Evolutionary conservation across 2,329 filamentous ascomycete species (phyloP).

Genomic region (Botrytis hyacinthi): DNA sequence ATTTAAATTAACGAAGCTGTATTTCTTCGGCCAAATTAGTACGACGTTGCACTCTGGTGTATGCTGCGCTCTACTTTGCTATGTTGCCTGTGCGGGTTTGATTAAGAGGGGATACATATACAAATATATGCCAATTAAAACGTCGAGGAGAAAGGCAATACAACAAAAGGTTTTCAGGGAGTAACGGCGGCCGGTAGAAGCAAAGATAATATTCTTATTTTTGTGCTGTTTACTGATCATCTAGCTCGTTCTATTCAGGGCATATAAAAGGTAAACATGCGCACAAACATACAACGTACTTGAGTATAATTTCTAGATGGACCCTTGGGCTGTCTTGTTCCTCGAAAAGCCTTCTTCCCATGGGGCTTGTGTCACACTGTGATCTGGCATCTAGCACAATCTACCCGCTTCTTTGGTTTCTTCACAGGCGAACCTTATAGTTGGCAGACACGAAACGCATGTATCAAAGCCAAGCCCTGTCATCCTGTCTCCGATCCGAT

Average conservation of each 20-base stretch:
- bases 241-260: constrained; percentile 7
- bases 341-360: neutral
- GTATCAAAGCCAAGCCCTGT: neutral
- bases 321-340: neutral
- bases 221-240: neutral
- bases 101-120: neutral
- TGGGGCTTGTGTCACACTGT: neutral
- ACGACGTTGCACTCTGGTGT: neutral
- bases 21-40: neutral
- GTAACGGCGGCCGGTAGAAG: constrained; percentile 5
- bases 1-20: constrained; percentile 7
- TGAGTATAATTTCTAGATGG: neutral
- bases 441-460: neutral
- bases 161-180: neutral
- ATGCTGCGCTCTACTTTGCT: neutral
- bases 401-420: neutral
- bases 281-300: neutral
- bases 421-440: neutral
- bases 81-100: neutral
- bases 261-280: neutral
- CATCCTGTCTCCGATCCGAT: neutral
- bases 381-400: neutral
- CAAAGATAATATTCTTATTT: neutral
- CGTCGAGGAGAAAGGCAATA: neutral
- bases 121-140: neutral